Evolutionary conservation across 2,329 filamentous ascomycete genomes (phyloP).

Genomic region (Elsinoe fawcettii): DNA sequence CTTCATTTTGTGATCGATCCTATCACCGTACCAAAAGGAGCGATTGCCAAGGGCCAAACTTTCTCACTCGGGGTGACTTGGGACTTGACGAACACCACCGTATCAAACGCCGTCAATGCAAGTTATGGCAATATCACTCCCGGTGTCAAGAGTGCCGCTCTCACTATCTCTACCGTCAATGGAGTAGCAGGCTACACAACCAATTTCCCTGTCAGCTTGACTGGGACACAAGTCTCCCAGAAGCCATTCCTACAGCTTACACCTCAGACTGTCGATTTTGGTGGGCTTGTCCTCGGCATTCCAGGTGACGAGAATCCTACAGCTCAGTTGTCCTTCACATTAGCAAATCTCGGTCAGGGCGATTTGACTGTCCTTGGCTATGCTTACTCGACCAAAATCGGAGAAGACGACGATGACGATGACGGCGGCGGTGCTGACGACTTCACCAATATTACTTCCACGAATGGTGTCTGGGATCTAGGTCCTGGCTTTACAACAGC

Average conservation of each 20-base stretch:
- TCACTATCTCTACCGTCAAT: slow-evolving; percentile 35
- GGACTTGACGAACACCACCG: slow-evolving; percentile 27
- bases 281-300: slow-evolving; percentile 33
- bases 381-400: slow-evolving; percentile 27
- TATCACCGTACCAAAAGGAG: slow-evolving; percentile 32
- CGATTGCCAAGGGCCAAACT: slow-evolving; percentile 29
- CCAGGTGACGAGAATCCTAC: slow-evolving; percentile 24
- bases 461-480: slow-evolving; percentile 17
- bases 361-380: slow-evolving; percentile 32
- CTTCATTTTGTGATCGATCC: slow-evolving; percentile 33
- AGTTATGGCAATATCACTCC: slow-evolving; percentile 27
- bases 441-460: slow-evolving; percentile 9
- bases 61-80: slow-evolving; percentile 38
- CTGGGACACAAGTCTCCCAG: slow-evolving; percentile 34
- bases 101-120: slow-evolving; percentile 20
- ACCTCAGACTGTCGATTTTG: slow-evolving; percentile 35
- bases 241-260: slow-evolving; percentile 32
- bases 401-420: slow-evolving; percentile 20
- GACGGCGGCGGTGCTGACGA: neutral
- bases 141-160: slow-evolving; percentile 31
- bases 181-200: slow-evolving; percentile 32
- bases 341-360: slow-evolving; percentile 34
- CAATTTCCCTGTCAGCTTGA: slow-evolving; percentile 32
- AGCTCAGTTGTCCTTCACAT: slow-evolving; percentile 27
- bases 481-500: slow-evolving; percentile 26